These are phyloP conservation scores for Phytophthora megakarya DNA, from an alignment of 352 stramenopile species.

Conservation along the genomic window DNA sequence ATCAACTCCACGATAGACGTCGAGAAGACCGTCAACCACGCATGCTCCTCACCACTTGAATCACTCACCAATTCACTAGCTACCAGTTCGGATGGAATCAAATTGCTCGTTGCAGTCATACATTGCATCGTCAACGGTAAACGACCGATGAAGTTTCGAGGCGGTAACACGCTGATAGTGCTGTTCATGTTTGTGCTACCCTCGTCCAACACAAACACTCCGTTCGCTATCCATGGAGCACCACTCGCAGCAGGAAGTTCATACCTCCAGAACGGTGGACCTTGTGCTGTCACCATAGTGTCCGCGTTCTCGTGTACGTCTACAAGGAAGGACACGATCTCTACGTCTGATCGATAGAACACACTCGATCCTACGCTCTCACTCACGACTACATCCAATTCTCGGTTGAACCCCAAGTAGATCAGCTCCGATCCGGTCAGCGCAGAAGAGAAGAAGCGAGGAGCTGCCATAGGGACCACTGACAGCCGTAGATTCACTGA, in stretches of 20 bases:
- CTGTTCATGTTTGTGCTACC: slow-evolving; percentile 12
- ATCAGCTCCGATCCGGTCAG: slow-evolving; percentile 16
- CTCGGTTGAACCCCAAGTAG: slow-evolving; percentile 24
- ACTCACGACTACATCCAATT: slow-evolving; percentile 19
- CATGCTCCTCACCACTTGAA: slow-evolving; percentile 5
- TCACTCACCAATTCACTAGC: slow-evolving; percentile 2
- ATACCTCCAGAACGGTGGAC: slow-evolving; percentile 15
- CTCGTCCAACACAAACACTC: slow-evolving; percentile 19
- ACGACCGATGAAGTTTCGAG: slow-evolving; percentile 23
- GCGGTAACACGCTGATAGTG: slow-evolving; percentile 12
- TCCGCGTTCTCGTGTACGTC: background rate
- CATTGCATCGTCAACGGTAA: slow-evolving; percentile 24
- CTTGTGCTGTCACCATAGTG: background rate
- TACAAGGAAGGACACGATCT: slow-evolving; percentile 6
- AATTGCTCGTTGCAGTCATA: slow-evolving; percentile 9
- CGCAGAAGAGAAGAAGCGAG: slow-evolving; percentile 13
- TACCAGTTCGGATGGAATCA: slow-evolving; percentile 20
- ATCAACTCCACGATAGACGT: slow-evolving; percentile 16
- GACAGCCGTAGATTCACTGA: slow-evolving; percentile 17
- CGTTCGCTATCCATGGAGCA: background rate
- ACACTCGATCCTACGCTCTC: background rate
- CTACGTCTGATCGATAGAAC: background rate
- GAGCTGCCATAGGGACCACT: slow-evolving; percentile 13
- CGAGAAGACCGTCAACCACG: slow-evolving; percentile 29
- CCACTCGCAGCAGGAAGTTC: background rate